phyloP scores from a whole-genome alignment of 768 basidiomycete species.

The Lactarius psammicola region DNA sequence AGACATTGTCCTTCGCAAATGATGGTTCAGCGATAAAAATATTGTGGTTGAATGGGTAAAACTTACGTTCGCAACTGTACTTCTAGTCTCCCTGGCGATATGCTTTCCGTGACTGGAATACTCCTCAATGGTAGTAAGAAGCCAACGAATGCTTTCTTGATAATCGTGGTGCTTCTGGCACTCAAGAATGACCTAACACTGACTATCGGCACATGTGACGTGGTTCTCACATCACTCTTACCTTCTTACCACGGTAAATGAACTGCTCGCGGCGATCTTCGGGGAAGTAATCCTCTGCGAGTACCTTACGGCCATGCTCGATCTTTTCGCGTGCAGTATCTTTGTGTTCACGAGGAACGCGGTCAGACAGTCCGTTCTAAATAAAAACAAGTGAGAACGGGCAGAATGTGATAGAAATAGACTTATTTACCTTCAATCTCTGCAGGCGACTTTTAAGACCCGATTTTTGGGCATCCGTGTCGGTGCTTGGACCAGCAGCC shows the following conservation, averaged over 20 bases:
- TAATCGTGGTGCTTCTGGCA: constrained; percentile 93
- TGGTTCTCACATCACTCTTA: constrained; percentile 28
- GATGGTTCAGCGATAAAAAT: constrained; percentile 28
- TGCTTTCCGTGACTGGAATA: constrained; percentile 56
- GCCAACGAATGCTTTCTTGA: constrained; percentile 76
- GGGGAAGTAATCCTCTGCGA: constrained; percentile 85
- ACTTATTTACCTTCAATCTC: constrained; percentile 34
- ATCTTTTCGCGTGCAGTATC: constrained; percentile 51
- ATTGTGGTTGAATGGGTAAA: constrained; percentile 10
- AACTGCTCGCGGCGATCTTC: constrained; percentile 89
- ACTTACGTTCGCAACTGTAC: constrained; percentile 33
- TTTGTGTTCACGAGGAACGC: constrained; percentile 68
- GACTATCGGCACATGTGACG: not conserved
- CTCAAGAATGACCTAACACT: constrained; percentile 70
- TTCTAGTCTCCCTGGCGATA: constrained; percentile 34
- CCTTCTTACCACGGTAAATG: constrained; percentile 92
- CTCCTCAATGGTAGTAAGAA: constrained; percentile 59
- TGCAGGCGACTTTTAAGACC: constrained; percentile 36
- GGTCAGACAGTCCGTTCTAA: constrained; percentile 49
- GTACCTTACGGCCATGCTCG: constrained; percentile 61
- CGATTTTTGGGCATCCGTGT: constrained; percentile 40
- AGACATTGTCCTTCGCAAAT: constrained; percentile 47
- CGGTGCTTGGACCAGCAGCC: constrained; percentile 35
- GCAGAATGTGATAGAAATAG: not conserved
- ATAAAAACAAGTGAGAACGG: not conserved